These are phyloP conservation scores for Clavispora vitiphila DNA, from an alignment of 805 yeast genomes.

Conservation along the genomic window DNA sequence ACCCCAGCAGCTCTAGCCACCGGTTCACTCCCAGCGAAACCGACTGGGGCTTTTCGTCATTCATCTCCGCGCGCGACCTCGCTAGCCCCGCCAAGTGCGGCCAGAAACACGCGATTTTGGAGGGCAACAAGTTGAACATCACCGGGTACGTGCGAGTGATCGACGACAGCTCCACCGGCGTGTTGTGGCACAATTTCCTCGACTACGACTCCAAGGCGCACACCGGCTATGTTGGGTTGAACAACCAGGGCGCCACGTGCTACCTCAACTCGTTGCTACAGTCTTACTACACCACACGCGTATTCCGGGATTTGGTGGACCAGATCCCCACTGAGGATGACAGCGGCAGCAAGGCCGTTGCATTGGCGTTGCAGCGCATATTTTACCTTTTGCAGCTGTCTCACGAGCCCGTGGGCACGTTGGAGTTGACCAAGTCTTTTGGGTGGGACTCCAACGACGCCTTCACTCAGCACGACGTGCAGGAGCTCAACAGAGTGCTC, in stretches of 20 bases:
- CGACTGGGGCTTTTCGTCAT: slow-evolving; percentile 95
- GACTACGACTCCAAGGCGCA: slow-evolving; percentile 81
- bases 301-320: slow-evolving; percentile 80
- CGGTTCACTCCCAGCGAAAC: slow-evolving; percentile 70
- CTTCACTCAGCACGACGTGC: slow-evolving; percentile 97
- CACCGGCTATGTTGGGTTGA: slow-evolving; percentile 90
- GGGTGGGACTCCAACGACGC: slow-evolving; percentile 98
- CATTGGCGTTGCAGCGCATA: slow-evolving; percentile 80
- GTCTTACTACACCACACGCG: slow-evolving; percentile 80
- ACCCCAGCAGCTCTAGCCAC: slow-evolving; percentile 64
- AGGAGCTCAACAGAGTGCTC: slow-evolving; percentile 87
- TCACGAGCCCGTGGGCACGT: slow-evolving; percentile 71
- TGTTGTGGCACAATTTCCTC: slow-evolving; percentile 82
- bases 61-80: slow-evolving; percentile 44
- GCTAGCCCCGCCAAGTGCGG: slow-evolving; percentile 19
- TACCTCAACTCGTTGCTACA: slow-evolving; percentile 89
- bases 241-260: slow-evolving; percentile 98
- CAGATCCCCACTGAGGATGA: slow-evolving; percentile 69
- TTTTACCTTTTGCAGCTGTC: slow-evolving; percentile 78
- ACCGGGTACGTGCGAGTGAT: slow-evolving; percentile 74
- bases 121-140: slow-evolving; percentile 57
- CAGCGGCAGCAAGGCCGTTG: slow-evolving; percentile 39
- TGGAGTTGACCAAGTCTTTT: slow-evolving; percentile 83
- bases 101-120: slow-evolving; percentile 37
- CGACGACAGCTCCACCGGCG: slow-evolving; percentile 86